Percentiles rank a stretch among this genome's conserved stretches.
Conservation (phyloP, 2,329 filamentous ascomycete species). For the Thyridium curvatum region DNA sequence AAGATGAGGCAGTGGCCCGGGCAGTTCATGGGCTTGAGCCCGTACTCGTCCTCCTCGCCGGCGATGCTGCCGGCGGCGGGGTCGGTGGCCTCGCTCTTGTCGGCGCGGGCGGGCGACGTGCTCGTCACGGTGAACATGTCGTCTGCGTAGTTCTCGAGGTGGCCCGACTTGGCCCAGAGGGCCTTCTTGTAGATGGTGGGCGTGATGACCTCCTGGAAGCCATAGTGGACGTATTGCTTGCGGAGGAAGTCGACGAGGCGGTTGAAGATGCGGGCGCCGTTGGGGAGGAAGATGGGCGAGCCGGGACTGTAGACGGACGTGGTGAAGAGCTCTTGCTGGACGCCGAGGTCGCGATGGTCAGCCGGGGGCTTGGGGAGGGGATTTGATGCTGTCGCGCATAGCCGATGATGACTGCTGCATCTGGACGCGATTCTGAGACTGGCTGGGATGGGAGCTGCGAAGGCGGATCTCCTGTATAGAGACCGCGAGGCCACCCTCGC, state of each 20-base stretch:
- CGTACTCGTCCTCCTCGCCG: conserved; percentile 64
- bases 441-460: too few relatives aligned
- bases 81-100: conserved; percentile 13
- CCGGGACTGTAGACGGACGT: conserved; percentile 76
- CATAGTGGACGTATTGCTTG: conserved; percentile 76
- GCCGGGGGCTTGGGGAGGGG: conserved; percentile 17
- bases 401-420: too few relatives aligned
- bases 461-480: not conserved
- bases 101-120: conserved; percentile 34
- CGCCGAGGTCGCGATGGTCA: conserved; percentile 55
- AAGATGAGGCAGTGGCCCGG: conserved; percentile 91
- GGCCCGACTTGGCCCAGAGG: conserved; percentile 79
- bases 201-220: conserved; percentile 83
- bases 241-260: conserved; percentile 76
- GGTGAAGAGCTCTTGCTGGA: conserved; percentile 71
- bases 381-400: not conserved
- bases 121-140: conserved; percentile 84
- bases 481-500: conserved; percentile 9
- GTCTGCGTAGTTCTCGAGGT: conserved; percentile 84
- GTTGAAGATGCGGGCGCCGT: conserved; percentile 78
- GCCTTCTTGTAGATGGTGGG: conserved; percentile 88
- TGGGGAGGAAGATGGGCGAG: conserved; percentile 77
- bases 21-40: conserved; percentile 94
- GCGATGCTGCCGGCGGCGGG: conserved; percentile 7
- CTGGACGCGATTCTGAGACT: too few relatives aligned